A percentile compares a stretch with the other conserved stretches of the same genome.
Conservation (phyloP, 1,139 yeast species). For the Kurtzmaniella quercitrusa region DNA sequence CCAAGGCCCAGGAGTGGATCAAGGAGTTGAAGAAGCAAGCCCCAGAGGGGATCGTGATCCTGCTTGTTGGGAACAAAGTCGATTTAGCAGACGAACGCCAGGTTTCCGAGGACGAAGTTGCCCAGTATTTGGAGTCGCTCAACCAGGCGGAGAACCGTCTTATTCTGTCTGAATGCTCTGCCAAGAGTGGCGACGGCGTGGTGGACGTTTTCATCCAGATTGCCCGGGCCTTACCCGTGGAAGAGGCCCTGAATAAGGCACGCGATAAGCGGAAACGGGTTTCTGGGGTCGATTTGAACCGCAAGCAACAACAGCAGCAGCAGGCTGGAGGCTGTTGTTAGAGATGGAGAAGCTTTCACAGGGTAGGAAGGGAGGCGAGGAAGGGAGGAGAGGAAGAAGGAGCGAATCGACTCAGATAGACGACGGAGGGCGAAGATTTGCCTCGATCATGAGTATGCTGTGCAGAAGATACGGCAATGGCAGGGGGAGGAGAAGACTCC, state of each 20-base stretch:
- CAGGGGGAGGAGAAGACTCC: too few relatives aligned
- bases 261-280: slow-evolving; percentile 23
- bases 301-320: slow-evolving; percentile 22
- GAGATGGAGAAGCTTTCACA: not conserved
- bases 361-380: too few relatives aligned
- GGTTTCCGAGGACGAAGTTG: slow-evolving; percentile 35
- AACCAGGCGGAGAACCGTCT: slow-evolving; percentile 24
- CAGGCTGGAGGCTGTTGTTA: slow-evolving; percentile 27
- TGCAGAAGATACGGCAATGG: too few relatives aligned
- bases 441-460: too few relatives aligned
- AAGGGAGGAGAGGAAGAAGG: too few relatives aligned
- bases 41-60: slow-evolving; percentile 75
- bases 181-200: slow-evolving; percentile 45
- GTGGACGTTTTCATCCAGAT: slow-evolving; percentile 39
- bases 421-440: not conserved
- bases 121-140: slow-evolving; percentile 28
- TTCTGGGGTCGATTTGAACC: slow-evolving; percentile 37
- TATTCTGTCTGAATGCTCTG: slow-evolving; percentile 42
- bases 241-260: slow-evolving; percentile 29
- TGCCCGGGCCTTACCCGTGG: slow-evolving; percentile 43
- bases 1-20: slow-evolving; percentile 93
- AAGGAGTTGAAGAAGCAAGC: slow-evolving; percentile 93
- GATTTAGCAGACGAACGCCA: slow-evolving; percentile 60
- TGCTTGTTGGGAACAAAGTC: slow-evolving; percentile 82
- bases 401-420: too few relatives aligned